Conservation (phyloP, 768 basidiomycete genomes). For the Pleurotus giganteus region DNA sequence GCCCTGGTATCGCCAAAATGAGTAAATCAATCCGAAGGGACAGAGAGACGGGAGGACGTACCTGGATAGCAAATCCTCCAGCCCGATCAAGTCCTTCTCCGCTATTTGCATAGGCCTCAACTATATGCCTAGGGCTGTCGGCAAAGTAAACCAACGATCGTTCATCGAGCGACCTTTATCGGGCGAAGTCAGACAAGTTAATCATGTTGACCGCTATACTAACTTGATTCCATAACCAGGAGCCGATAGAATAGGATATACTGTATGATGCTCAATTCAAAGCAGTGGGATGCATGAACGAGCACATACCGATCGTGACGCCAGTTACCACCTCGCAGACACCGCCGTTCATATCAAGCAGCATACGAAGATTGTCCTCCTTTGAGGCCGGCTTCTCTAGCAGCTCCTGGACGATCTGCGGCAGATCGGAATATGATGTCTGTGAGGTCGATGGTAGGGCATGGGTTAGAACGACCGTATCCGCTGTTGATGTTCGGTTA, state of each 20-base stretch:
- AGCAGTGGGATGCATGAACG: background rate
- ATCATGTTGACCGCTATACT: background rate
- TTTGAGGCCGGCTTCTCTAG: conserved; percentile 86
- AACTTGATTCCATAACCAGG: conserved; percentile 78
- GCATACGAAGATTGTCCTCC: conserved; percentile 83
- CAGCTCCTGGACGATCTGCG: conserved; percentile 61
- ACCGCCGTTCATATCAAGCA: conserved; percentile 82
- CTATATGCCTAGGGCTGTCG: conserved; percentile 53
- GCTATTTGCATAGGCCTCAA: conserved; percentile 80
- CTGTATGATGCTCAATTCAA: conserved; percentile 30
- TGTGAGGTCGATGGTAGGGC: conserved; percentile 59
- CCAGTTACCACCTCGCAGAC: conserved; percentile 94
- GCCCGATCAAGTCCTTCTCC: conserved; percentile 88
- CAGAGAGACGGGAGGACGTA: conserved; percentile 25
- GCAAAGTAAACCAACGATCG: conserved; percentile 76
- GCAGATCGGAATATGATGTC: conserved; percentile 51
- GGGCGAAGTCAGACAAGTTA: background rate
- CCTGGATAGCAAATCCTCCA: conserved; percentile 94
- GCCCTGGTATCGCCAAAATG: conserved; percentile 44
- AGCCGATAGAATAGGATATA: conserved; percentile 70
- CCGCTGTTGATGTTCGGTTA: conserved; percentile 61
- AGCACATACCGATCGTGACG: conserved; percentile 66
- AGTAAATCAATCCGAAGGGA: background rate
- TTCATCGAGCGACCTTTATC: conserved; percentile 73
- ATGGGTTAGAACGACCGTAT: conserved; percentile 92